Conservation (phyloP, 805 yeast species). For the Teunomyces funiuensis region DNA sequence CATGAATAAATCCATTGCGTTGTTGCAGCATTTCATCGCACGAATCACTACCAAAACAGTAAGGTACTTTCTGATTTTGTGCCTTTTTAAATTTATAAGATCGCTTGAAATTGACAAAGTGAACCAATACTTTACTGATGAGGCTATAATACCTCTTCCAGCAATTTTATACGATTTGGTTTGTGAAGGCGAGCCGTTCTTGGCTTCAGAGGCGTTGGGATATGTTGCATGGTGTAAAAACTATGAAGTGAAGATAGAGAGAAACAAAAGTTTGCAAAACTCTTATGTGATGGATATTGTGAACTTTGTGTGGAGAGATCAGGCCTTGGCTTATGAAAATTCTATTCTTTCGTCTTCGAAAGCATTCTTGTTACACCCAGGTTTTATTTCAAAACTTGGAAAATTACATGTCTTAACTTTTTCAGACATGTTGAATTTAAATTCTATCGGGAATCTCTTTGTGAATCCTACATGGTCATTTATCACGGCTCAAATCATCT, state of each 20-base stretch:
- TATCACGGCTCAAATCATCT: conserved; percentile 42
- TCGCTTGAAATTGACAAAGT: conserved; percentile 10
- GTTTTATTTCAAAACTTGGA: conserved; percentile 30
- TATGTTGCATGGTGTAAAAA: conserved; percentile 45
- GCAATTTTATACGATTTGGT: conserved; percentile 36
- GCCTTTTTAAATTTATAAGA: conserved; percentile 16
- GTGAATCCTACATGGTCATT: conserved; percentile 53
- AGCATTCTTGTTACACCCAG: conserved; percentile 38
- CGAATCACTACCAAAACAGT: neutral
- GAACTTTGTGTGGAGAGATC: conserved; percentile 57
- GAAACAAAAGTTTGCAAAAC: conserved; percentile 40
- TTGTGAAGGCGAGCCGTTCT: conserved; percentile 43
- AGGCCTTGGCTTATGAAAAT: conserved; percentile 41
- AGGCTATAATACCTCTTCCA: conserved; percentile 38
- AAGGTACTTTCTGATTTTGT: neutral
- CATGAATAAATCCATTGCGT: conserved; percentile 10
- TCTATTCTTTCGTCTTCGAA: conserved; percentile 28
- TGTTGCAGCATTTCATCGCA: conserved; percentile 1
- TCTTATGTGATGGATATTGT: conserved; percentile 55
- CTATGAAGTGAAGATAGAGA: conserved; percentile 23
- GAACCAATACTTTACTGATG: conserved; percentile 10
- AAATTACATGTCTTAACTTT: conserved; percentile 30
- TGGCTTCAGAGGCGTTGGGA: conserved; percentile 47
- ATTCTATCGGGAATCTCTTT: conserved; percentile 43
- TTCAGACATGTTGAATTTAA: conserved; percentile 27